Evolutionary conservation across 306 rosid genomes (phyloP), one percentile per base, ranked within the genome.

Genomic region (Prunus campanulata): DNA sequence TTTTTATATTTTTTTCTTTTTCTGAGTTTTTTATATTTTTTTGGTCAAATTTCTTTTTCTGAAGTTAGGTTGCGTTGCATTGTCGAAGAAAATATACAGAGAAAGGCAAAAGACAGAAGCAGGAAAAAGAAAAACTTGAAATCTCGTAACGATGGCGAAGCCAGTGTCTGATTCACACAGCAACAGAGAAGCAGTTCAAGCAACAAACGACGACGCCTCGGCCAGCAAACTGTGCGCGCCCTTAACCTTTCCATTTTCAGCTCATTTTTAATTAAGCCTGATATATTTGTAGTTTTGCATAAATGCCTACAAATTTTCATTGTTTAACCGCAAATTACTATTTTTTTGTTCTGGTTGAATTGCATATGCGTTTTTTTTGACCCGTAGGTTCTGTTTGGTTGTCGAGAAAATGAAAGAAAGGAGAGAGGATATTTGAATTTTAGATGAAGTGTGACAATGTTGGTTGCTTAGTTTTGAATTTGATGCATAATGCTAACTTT

Each of bases 151-250:
- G 8, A 72, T 56, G 22, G 49, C 79, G 44, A 39, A 39, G 44
- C 44, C 44, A 39, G 44, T 39, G 44, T 39, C 44, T 35, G 93
- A 86, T 83, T 84, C 92, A 4, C 89, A 69, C 70, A 88, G 90
- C 84, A 88, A 79, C 82, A 84, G 65, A 67, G 90, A 78, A 73
- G 92, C 89, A 1, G 90, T 90, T 64, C 95, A 88, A 70, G 95
- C 90, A 76, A 90, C 95, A 71, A 90, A 90, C 79, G 95, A 90
- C 80, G 95, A 90, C 75, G 95, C 92, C 70, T 87, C 90, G 12
- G 90, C 95, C 78, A 88, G 92, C 85, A 87, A 90, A 90, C 74
- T 90, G 95, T 88, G 44, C 73, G 83, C 24, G 12, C 42, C 13
- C 52, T 72, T 14, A 4, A n/a, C 13, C 12, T 19, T 2, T 68